These are phyloP conservation scores for Cercospora sesami DNA, from an alignment of 2,329 filamentous ascomycete genomes.

Conservation along the genomic window DNA sequence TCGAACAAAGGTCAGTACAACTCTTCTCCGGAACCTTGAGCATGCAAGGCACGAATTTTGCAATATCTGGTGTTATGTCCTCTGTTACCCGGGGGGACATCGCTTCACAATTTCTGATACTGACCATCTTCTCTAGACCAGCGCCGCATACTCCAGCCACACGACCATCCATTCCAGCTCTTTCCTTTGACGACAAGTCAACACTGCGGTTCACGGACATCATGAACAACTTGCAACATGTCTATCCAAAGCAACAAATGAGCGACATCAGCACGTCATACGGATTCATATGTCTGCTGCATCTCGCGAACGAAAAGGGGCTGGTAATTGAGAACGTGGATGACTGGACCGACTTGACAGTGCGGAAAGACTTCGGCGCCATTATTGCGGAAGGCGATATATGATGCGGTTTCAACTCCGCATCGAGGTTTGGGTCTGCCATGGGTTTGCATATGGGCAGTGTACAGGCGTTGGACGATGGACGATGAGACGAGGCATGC, in stretches of 20 bases:
- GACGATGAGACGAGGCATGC: not conserved
- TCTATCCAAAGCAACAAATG: constrained; percentile 84
- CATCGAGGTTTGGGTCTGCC: not conserved
- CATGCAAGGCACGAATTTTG: not conserved
- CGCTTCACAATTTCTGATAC: not conserved
- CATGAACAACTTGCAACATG: constrained; percentile 82
- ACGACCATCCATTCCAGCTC: constrained; percentile 27
- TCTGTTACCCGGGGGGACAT: not conserved
- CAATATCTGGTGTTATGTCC: not conserved
- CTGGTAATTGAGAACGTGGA: constrained; percentile 69
- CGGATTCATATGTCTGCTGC: constrained; percentile 90
- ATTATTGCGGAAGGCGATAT: constrained; percentile 30
- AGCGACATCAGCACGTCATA: constrained; percentile 90
- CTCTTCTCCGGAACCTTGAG: not conserved
- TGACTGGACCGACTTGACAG: constrained; percentile 51
- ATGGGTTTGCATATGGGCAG: not conserved
- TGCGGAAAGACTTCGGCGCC: constrained; percentile 46
- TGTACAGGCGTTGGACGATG: not conserved
- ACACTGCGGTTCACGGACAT: constrained; percentile 82
- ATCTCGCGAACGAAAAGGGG: constrained; percentile 91
- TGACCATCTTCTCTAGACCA: constrained; percentile 12
- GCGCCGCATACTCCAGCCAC: constrained; percentile 20
- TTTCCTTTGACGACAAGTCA: constrained; percentile 44
- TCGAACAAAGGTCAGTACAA: constrained; percentile 38
- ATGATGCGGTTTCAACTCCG: not conserved